A percentile compares a stretch with the other conserved stretches of the same genome.
Conservation (phyloP, 2,329 filamentous ascomycete genomes). For the Parastagonospora nodorum region DNA sequence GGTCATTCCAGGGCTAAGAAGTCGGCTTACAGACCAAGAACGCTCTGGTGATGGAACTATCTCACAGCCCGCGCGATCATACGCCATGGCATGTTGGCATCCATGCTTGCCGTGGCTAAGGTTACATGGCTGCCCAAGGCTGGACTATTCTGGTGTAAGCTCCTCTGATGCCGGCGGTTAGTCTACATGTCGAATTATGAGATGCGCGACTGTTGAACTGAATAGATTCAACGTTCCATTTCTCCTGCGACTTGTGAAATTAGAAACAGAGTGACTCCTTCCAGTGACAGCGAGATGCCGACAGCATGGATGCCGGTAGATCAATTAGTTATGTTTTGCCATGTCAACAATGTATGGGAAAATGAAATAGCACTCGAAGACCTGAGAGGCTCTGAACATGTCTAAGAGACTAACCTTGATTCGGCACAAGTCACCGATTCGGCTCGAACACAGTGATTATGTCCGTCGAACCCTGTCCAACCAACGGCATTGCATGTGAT, state of each 20-base stretch:
- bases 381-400: neutral
- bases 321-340: too few relatives aligned
- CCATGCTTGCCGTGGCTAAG: slow-evolving; percentile 6
- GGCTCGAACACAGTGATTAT: slow-evolving; percentile 28
- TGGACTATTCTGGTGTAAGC: slow-evolving; percentile 5
- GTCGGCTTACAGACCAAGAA: slow-evolving; percentile 8
- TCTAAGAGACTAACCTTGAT: slow-evolving; percentile 26
- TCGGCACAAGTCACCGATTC: slow-evolving; percentile 37
- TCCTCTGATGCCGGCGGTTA: slow-evolving; percentile 7
- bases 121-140: slow-evolving; percentile 11
- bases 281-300: too few relatives aligned
- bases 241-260: too few relatives aligned
- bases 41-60: slow-evolving; percentile 18
- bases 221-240: neutral
- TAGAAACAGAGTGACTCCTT: too few relatives aligned
- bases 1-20: slow-evolving; percentile 16
- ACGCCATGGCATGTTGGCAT: slow-evolving; percentile 16
- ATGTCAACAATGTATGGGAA: neutral
- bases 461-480: slow-evolving; percentile 21
- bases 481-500: slow-evolving; percentile 35
- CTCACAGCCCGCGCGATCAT: slow-evolving; percentile 21
- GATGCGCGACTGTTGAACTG: neutral
- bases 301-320: too few relatives aligned
- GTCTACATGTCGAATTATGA: neutral
- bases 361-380: neutral